Base-by-base conservation (phyloP, 768 basidiomycete species). In the Grammothele lineata region DNA sequence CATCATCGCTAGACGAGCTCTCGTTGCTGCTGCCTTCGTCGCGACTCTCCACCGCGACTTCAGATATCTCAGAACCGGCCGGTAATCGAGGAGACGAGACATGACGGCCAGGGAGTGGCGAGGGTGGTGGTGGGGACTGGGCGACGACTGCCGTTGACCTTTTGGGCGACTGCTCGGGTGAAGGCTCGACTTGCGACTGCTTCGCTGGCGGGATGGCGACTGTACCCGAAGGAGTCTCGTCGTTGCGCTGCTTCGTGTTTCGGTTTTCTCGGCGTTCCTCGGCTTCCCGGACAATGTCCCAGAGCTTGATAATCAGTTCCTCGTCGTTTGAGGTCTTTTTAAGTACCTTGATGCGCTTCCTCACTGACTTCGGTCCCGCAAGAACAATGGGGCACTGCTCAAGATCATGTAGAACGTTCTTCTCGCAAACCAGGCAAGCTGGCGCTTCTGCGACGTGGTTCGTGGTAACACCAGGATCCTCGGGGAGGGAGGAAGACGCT, bases 361-460 rank as follows among this genome's bases (percentile, higher is more conserved):
- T 66, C 54, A 83, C 69, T 7, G 70, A 59, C 7, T 64, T 61
- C 0, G 71, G 57, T 9, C 78, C 75, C 30, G 67, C 67, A 21
- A 64, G 48, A 21, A 83, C 66, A 19, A 72, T 59, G 5, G 77
- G 76, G 57, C 82, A 84, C 36, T 60, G 60, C 40, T 68, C 67
- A n/a, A 71, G 73, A 43, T 69, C 62, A 51, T 84, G 82, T 32
- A 67, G 64, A 6, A 76, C 72, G 4, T 54, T 51, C 37, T 60
- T 60, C 17, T 65, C 61, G 60, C 81, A 83, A 18, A 78, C 62
- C 33, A 72, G 73, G 50, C 81, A 78, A 1, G 47, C 43, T 17
- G 40, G 22, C 10, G 24, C 45, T 19, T 39, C 40, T 12, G 53
- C 47, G 12, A 46, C 48, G 7, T 43, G 43, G 3, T 19, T n/a